phyloP scores from a whole-genome alignment of 371 early-diverging fungal species.

The Mucor racemosus region DNA sequence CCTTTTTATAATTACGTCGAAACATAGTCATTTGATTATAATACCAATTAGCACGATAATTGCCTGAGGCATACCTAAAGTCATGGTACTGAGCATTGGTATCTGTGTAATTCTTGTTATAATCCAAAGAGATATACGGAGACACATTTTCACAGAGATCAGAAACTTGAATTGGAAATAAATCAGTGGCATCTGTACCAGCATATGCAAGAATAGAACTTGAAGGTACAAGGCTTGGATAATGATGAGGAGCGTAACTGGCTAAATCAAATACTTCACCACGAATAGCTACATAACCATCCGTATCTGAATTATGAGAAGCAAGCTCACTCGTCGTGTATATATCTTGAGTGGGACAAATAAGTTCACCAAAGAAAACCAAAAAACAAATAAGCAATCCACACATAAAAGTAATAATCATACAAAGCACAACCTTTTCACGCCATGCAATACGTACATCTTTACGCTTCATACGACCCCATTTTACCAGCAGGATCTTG shows the following conservation, averaged over 20 bases:
- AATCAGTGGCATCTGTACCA: conserved; percentile 66
- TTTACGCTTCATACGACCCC: conserved; percentile 75
- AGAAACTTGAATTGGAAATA: conserved; percentile 81
- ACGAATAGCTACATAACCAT: conserved; percentile 64
- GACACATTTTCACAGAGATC: conserved; percentile 48
- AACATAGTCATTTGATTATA: conserved; percentile 49
- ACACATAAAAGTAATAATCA: conserved; percentile 82
- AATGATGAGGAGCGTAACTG: conserved; percentile 64
- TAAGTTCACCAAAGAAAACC: conserved; percentile 76
- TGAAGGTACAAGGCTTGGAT: conserved; percentile 53
- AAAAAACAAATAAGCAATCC: conserved; percentile 86
- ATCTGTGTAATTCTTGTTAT: conserved; percentile 40
- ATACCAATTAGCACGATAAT: conserved; percentile 55
- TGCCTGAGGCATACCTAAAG: conserved; percentile 33
- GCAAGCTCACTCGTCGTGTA: conserved; percentile 55
- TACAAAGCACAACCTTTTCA: conserved; percentile 91
- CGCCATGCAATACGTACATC: conserved; percentile 95
- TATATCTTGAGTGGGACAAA: conserved; percentile 84
- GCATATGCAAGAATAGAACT: conserved; percentile 62
- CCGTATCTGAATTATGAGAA: conserved; percentile 37
- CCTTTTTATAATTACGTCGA: conserved; percentile 53
- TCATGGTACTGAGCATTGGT: conserved; percentile 47
- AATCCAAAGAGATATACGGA: conserved; percentile 39
- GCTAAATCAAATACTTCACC: conserved; percentile 77
- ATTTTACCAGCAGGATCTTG: conserved; percentile 57